phyloP scores from a whole-genome alignment of 371 early-diverging fungal species.

The Capillidium rhysosporum region DNA sequence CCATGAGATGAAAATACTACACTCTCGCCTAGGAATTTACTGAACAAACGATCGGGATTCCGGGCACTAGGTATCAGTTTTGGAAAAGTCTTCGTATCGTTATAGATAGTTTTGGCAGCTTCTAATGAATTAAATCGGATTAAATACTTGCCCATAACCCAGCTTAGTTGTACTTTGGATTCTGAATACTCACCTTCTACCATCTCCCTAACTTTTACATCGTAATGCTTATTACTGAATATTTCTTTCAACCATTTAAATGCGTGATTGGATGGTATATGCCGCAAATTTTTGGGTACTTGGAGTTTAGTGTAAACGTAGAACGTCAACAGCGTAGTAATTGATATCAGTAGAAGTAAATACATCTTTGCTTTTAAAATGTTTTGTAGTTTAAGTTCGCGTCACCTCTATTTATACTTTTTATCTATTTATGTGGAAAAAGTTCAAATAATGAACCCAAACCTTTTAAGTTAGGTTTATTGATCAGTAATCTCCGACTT shows the following conservation, averaged over 20 bases:
- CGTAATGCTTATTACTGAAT: not conserved
- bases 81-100: not conserved
- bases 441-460: no score
- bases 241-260: not conserved
- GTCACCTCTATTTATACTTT: no score
- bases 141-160: not conserved
- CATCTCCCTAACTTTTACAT: not conserved
- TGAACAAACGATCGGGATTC: not conserved
- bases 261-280: not conserved
- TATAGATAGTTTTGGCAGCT: not conserved
- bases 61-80: not conserved
- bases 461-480: no score
- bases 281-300: not conserved
- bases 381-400: no score
- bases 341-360: no score
- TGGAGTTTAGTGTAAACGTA: not conserved
- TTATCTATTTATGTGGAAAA: no score
- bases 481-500: no score
- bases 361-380: no score
- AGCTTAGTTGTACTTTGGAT: not conserved
- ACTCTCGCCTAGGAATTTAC: conserved; percentile 9
- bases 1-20: conserved; percentile 8
- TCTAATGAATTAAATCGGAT: not conserved
- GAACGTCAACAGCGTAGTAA: not conserved
- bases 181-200: not conserved